These are phyloP conservation scores for Saccharomycopsis schoenii DNA, from an alignment of 805 yeast species.

Conservation along the genomic window DNA sequence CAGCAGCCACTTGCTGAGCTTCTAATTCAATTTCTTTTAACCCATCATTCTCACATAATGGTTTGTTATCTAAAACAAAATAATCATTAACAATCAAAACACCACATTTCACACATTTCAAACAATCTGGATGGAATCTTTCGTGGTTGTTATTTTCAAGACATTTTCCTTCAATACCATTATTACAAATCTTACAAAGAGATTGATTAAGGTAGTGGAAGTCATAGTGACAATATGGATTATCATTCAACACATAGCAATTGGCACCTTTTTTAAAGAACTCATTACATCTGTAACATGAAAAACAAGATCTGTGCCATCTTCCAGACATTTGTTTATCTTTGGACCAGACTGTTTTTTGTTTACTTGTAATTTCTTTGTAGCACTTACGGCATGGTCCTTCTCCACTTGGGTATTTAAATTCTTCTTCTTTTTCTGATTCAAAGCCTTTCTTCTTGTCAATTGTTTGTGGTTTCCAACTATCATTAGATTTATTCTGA, in stretches of 20 bases:
- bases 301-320: conserved; percentile 88
- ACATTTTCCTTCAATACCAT: conserved; percentile 86
- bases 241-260: conserved; percentile 69
- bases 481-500: neutral
- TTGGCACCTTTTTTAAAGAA: conserved; percentile 49
- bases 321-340: conserved; percentile 65
- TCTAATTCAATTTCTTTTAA: conserved; percentile 16
- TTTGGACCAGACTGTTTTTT: conserved; percentile 70
- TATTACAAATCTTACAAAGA: conserved; percentile 57
- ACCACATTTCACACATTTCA: conserved; percentile 57
- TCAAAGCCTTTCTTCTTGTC: neutral
- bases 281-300: conserved; percentile 54
- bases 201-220: conserved; percentile 70
- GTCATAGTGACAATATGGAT: conserved; percentile 61
- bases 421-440: neutral
- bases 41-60: conserved; percentile 40
- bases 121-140: conserved; percentile 68
- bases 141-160: conserved; percentile 63
- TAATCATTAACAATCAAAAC: conserved; percentile 44
- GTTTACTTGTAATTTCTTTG: conserved; percentile 33
- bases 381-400: conserved; percentile 80
- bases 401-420: conserved; percentile 43
- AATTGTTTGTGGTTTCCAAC: neutral
- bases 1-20: conserved; percentile 5
- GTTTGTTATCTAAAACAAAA: conserved; percentile 36